phyloP scores from a whole-genome alignment of 1,284 basidiomycete species.

The Veloboletus limbatus region DNA sequence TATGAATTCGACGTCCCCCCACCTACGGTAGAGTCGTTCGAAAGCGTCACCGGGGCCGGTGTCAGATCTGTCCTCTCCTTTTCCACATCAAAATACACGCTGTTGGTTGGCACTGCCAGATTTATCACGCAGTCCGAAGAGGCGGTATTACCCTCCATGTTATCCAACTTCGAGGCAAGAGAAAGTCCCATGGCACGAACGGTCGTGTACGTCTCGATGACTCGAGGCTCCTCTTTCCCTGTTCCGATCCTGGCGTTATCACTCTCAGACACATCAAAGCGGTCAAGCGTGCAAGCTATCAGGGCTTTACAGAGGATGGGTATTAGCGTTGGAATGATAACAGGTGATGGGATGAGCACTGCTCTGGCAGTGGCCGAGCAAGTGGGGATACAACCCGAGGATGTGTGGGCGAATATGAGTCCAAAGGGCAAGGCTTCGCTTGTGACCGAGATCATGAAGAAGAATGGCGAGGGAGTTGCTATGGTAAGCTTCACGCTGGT shows the following conservation, averaged over 20 bases:
- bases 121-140: conserved; percentile 61
- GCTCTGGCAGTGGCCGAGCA: conserved; percentile 84
- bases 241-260: conserved; percentile 70
- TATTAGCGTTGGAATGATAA: conserved; percentile 87
- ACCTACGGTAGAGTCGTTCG: conserved; percentile 64
- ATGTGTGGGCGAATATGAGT: conserved; percentile 87
- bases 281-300: conserved; percentile 79
- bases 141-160: conserved; percentile 51
- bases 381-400: conserved; percentile 77
- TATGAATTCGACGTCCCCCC: conserved; percentile 36
- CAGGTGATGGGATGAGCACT: conserved; percentile 82
- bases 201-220: conserved; percentile 78
- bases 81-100: conserved; percentile 44
- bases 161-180: conserved; percentile 61
- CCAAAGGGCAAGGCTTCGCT: conserved; percentile 90
- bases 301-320: conserved; percentile 81
- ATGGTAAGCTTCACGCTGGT: conserved; percentile 60
- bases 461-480: conserved; percentile 70
- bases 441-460: conserved; percentile 75
- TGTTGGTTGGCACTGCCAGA: conserved; percentile 74
- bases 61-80: conserved; percentile 69
- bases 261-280: conserved; percentile 81
- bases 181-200: conserved; percentile 77
- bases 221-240: conserved; percentile 36
- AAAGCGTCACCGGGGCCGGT: conserved; percentile 87